These are phyloP conservation scores for Amaranthus cruentus DNA, from an alignment of 148 eudicot species.

Conservation along the genomic window DNA sequence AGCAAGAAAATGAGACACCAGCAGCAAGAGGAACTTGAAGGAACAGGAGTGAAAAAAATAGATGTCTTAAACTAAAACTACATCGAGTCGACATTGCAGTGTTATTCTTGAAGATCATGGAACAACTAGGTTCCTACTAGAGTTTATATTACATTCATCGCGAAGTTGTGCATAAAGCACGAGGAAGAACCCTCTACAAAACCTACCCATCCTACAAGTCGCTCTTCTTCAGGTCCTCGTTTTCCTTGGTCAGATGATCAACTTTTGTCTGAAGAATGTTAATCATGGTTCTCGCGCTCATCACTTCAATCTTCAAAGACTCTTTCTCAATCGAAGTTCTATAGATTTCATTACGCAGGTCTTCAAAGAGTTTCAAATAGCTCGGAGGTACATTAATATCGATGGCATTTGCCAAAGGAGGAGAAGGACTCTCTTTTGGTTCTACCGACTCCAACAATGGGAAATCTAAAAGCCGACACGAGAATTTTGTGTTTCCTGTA, in stretches of 20 bases:
- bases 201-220: slow-evolving; percentile 22
- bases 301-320: slow-evolving; percentile 86
- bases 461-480: slow-evolving; percentile 52
- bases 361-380: slow-evolving; percentile 79
- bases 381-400: slow-evolving; percentile 92
- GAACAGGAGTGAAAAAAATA: neutral
- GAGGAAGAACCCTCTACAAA: slow-evolving; percentile 1
- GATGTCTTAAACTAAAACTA: slow-evolving; percentile 7
- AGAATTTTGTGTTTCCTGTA: slow-evolving; percentile 35
- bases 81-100: neutral
- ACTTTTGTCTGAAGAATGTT: slow-evolving; percentile 81
- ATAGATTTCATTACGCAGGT: slow-evolving; percentile 74
- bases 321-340: slow-evolving; percentile 91
- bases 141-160: slow-evolving; percentile 9
- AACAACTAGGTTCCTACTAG: neutral
- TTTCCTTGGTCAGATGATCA: slow-evolving; percentile 59
- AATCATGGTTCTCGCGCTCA: slow-evolving; percentile 98
- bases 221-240: slow-evolving; percentile 53
- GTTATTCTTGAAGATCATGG: slow-evolving; percentile 6
- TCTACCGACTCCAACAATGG: slow-evolving; percentile 56
- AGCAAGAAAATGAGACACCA: no score
- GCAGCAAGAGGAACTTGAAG: neutral
- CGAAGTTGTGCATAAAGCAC: no score
- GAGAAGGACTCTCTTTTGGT: slow-evolving; percentile 38
- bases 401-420: slow-evolving; percentile 38